Evolutionary conservation across 352 stramenopile genomes (phyloP).

Genomic region (Pythium brachiatum): DNA sequence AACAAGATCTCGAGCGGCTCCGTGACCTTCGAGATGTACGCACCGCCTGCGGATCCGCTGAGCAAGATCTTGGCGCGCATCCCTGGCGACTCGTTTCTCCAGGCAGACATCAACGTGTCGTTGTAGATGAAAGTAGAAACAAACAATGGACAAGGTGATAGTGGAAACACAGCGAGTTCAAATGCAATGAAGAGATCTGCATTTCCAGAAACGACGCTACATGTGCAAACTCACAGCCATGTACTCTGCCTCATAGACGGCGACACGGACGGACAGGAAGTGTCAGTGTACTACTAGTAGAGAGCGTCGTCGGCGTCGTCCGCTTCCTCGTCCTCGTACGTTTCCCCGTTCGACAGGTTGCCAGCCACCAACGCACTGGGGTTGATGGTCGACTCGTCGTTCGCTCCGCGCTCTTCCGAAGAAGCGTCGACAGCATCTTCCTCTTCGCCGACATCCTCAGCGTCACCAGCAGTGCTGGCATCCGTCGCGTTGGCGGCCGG

Average conservation of each 20-base stretch:
- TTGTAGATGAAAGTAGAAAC: conserved; percentile 36
- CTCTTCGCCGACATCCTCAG: conserved; percentile 6
- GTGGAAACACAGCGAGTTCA: neutral
- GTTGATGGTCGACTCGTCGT: conserved; percentile 22
- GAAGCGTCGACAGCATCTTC: neutral
- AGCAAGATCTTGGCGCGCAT: conserved; percentile 86
- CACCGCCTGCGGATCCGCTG: conserved; percentile 74
- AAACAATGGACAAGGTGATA: neutral
- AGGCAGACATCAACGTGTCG: conserved; percentile 87
- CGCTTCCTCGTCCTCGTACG: conserved; percentile 25
- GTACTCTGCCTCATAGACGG: neutral
- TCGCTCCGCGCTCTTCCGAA: conserved; percentile 4
- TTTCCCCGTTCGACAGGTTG: conserved; percentile 25
- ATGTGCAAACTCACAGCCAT: neutral
- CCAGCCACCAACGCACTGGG: conserved; percentile 32
- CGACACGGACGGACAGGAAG: neutral
- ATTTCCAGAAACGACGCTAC: neutral
- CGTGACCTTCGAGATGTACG: conserved; percentile 89
- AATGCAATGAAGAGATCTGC: neutral
- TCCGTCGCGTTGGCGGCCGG: neutral
- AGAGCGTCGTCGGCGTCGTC: conserved; percentile 15
- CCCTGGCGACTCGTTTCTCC: conserved; percentile 85
- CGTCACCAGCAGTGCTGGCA: neutral
- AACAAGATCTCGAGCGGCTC: conserved; percentile 86
- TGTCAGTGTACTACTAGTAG: neutral